Evolutionary conservation across 116 monocot genomes (phyloP), one percentile per base, ranked within the genome.

Genomic region (Posidonia oceanica): DNA sequence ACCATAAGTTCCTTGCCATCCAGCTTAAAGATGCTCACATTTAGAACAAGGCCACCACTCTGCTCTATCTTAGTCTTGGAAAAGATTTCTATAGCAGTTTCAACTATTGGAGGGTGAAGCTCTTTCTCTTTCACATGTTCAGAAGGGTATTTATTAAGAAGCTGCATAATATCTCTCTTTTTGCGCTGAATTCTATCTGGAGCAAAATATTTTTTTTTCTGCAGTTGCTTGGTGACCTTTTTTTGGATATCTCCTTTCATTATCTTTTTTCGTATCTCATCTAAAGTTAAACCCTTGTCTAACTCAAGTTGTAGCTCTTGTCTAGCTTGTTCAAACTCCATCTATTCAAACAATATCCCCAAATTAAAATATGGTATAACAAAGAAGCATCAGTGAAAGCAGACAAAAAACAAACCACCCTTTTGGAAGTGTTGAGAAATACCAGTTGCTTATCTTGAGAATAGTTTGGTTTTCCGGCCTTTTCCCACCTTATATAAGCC

Each of bases 281-380:
- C 69, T 57, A 88, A 52, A 36, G 88, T 75, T 21, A 52, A 79
- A 69, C 91, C 95, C 36, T 84, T 84, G 18, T 76, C 80, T 71
- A 95, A 41, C 80, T 95, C 86, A 59, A 71, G 52, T 54, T 84
- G 79, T 40, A 95, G 83, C 22, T 91, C 91, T 74, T 84, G 84
- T 73, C 83, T 90, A 74, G 94, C 94, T 79, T 87, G 84, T 72
- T 88, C 88, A 84, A 91, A 91, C 59, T 94, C 94, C 65, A 82
- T 56, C 94, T 94, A 67, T 51, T 61, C 36, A 71, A 82, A 2
- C 22, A 56, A 54, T 71, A 60, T 12, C 36, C 15, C 69, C 21
- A 62, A 62, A 62, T 5, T 58, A 20, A 58, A 58, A 58, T 58
- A 58, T 17, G 16, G 2, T 58, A 58, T 18, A 20, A 7, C 17